Percentiles rank a stretch among this genome's conserved stretches.
These are phyloP conservation scores for Clarireedia monteithiana DNA, from an alignment of 2,329 filamentous ascomycete genomes.

Conservation along the genomic window DNA sequence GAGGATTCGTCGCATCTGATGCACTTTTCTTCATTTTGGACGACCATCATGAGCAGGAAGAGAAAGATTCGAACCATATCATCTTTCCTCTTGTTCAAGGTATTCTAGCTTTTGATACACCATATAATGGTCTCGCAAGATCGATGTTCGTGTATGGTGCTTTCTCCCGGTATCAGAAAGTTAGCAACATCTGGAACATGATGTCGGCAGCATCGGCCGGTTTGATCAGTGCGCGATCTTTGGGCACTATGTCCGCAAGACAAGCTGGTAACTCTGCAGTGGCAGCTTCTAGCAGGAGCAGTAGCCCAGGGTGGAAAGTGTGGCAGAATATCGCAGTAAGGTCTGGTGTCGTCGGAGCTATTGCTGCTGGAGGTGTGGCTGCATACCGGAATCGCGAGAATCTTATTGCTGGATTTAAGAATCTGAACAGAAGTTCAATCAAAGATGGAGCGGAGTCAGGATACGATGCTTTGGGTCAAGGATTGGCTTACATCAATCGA, in stretches of 20 bases:
- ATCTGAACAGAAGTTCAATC: constrained; percentile 26
- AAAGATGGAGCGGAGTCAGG: constrained; percentile 36
- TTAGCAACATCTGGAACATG: constrained; percentile 48
- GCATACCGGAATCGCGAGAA: constrained; percentile 71
- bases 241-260: constrained; percentile 21
- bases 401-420: constrained; percentile 45
- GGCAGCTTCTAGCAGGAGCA: constrained; percentile 13
- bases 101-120: constrained; percentile 77
- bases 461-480: constrained; percentile 33
- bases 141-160: constrained; percentile 55
- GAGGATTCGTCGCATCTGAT: constrained; percentile 77
- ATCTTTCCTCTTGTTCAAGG: constrained; percentile 73
- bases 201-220: constrained; percentile 46
- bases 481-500: constrained; percentile 48
- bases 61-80: constrained; percentile 7
- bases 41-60: constrained; percentile 14
- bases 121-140: constrained; percentile 60
- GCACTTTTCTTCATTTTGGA: constrained; percentile 52
- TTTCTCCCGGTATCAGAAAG: constrained; percentile 51
- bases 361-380: constrained; percentile 71
- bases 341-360: constrained; percentile 73
- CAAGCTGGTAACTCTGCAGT: constrained; percentile 18
- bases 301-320: constrained; percentile 37
- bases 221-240: constrained; percentile 31
- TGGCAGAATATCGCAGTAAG: constrained; percentile 65